Evolutionary conservation across 331 rosid species (phyloP), one percentile per base, ranked within the genome.

Genomic region (Spiraea crenata): DNA sequence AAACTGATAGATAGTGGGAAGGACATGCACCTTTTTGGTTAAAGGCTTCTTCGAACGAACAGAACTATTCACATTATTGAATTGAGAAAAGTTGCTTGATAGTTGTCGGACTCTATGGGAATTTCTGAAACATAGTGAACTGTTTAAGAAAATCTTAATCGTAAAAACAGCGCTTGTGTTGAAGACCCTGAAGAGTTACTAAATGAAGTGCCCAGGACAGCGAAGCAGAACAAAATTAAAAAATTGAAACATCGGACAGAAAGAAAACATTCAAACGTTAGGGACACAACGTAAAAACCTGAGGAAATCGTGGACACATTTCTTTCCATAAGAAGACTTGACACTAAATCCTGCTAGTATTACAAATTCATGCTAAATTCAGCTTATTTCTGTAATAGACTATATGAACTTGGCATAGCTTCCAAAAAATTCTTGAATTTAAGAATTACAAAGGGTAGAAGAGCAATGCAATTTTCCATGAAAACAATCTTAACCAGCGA

Each of bases 21-120:
- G 67, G 50, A 63, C 63, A 38, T 60, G 58, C 75, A 92, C 99
- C 99, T 95, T 95, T 86, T 84, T 85, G 62, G 98, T 89, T 56
- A 95, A 67, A 10, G 98, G 92, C 89, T 88, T 95, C 88, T 75
- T 85, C 9, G 97, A 87, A 58, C 92, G 88, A 79, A 85, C 85
- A 41, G 96, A 85, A 56, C 84, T 71, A 45, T 91, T 85, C 84
- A 91, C 81, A 77, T 76, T 95, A 80, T 85, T 91, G 88, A 95
- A 95, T 57, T 95, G 99, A 45, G 98, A 80, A 78, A 95, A 95
- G 78, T 83, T 89, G 85, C 72, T 95, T 19, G 98, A 95, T 76
- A 91, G 96, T 71, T 91, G 96, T 60, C 96, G 83, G 38, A 83
- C 87, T 88, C 96, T 86, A 77, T 77, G 86, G n/a, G 87, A 85